Evolutionary conservation across 306 rosid species (phyloP).

Genomic region (Crataegus laevigata): DNA sequence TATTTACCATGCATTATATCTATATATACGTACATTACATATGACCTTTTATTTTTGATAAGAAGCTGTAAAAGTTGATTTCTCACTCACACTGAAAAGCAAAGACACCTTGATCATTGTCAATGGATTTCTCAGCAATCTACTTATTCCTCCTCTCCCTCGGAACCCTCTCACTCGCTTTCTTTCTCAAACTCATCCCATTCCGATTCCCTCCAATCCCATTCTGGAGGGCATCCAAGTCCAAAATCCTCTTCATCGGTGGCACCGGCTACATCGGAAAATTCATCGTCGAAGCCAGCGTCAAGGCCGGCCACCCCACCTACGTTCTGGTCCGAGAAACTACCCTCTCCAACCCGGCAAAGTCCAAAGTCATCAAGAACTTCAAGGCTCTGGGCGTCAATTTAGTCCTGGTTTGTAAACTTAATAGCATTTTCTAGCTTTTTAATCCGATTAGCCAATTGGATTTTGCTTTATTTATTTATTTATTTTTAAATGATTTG

Average conservation of each 20-base stretch:
- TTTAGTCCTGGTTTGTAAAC: conserved; percentile 8
- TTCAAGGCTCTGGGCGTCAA: conserved; percentile 23
- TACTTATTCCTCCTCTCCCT: background rate
- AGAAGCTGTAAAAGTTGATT: no score
- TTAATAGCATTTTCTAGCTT: background rate
- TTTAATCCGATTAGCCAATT: background rate
- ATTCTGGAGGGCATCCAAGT: conserved; percentile 14
- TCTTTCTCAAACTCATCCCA: background rate
- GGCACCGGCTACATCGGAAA: conserved; percentile 38
- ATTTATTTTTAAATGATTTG: background rate
- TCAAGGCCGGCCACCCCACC: conserved; percentile 30
- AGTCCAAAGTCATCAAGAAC: conserved; percentile 15
- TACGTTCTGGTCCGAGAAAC: conserved; percentile 24
- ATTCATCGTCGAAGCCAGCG: conserved; percentile 32
- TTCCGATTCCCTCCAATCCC: background rate
- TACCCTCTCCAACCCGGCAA: conserved; percentile 20
- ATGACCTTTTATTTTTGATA: no score
- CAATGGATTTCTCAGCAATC: background rate
- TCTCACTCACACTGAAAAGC: background rate
- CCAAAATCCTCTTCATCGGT: conserved; percentile 32
- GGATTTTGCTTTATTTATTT: background rate
- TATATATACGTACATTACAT: no score
- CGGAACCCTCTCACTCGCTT: background rate
- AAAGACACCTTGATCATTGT: background rate
- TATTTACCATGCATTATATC: no score